phyloP scores from a whole-genome alignment of 2,329 filamentous ascomycete species.

The Lecanosticta acicola region DNA sequence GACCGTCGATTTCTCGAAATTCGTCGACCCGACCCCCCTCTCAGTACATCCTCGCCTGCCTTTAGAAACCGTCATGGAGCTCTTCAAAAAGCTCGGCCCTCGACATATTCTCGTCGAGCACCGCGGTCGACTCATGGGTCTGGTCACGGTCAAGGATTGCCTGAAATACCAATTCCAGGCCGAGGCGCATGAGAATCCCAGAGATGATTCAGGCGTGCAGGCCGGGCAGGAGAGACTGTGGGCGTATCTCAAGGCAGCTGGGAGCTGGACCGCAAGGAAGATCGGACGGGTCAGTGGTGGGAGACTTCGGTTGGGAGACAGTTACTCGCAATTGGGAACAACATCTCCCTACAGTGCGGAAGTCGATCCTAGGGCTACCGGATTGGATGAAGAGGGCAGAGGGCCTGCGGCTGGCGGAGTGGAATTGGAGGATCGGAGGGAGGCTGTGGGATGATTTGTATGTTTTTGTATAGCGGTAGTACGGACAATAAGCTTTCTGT shows the following conservation, averaged over 20 bases:
- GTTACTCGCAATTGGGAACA: slow-evolving; percentile 8
- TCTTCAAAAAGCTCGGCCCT: slow-evolving; percentile 96
- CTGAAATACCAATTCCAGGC: slow-evolving; percentile 96
- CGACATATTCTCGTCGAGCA: slow-evolving; percentile 90
- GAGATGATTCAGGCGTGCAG: slow-evolving; percentile 50
- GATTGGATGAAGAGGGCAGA: slow-evolving; percentile 13
- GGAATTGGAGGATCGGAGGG: slow-evolving; percentile 37
- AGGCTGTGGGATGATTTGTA: slow-evolving; percentile 7
- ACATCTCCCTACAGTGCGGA: slow-evolving; percentile 5
- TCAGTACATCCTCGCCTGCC: slow-evolving; percentile 86
- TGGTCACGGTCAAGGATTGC: slow-evolving; percentile 96
- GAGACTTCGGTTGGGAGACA: slow-evolving; percentile 21
- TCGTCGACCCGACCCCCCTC: slow-evolving; percentile 82
- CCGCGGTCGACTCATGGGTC: slow-evolving; percentile 71
- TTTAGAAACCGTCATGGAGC: slow-evolving; percentile 94
- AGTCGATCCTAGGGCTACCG: slow-evolving; percentile 4
- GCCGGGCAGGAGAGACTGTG: slow-evolving; percentile 62
- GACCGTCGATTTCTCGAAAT: slow-evolving; percentile 73
- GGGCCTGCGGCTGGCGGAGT: slow-evolving; percentile 21
- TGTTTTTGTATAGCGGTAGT: not conserved
- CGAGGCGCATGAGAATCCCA: slow-evolving; percentile 73
- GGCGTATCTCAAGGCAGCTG: slow-evolving; percentile 35
- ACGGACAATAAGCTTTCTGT: not conserved
- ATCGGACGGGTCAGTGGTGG: slow-evolving; percentile 18
- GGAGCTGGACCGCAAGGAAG: slow-evolving; percentile 25